A percentile compares a stretch with the other conserved stretches of the same genome.
These are phyloP conservation scores for Kluyveromyces nonfermentans DNA, from an alignment of 805 yeast genomes.

Conservation along the genomic window DNA sequence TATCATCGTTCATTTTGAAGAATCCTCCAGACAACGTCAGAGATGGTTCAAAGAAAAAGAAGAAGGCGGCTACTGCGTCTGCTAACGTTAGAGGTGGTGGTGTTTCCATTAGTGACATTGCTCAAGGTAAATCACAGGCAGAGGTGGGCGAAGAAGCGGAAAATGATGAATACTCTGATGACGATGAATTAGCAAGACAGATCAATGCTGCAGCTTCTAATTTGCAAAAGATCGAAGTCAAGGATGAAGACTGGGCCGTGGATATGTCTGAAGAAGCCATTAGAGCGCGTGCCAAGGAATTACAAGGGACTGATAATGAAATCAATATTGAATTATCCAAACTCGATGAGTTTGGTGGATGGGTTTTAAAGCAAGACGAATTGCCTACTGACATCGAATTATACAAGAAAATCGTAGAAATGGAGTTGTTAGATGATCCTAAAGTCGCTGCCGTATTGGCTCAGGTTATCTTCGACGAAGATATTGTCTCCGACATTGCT, in stretches of 20 bases:
- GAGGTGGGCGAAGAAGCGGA: slow-evolving; percentile 24
- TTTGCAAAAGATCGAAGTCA: slow-evolving; percentile 52
- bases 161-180: slow-evolving; percentile 41
- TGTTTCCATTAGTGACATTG: slow-evolving; percentile 69
- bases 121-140: slow-evolving; percentile 39
- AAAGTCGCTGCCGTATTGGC: slow-evolving; percentile 86
- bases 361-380: slow-evolving; percentile 55
- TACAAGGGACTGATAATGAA: slow-evolving; percentile 51
- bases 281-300: slow-evolving; percentile 78
- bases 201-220: slow-evolving; percentile 78
- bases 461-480: slow-evolving; percentile 75
- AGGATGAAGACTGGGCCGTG: slow-evolving; percentile 95
- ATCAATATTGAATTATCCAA: slow-evolving; percentile 36
- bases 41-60: slow-evolving; percentile 45
- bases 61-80: slow-evolving; percentile 79
- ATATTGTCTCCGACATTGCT: slow-evolving; percentile 61
- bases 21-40: slow-evolving; percentile 69
- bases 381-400: slow-evolving; percentile 83
- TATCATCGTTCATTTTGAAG: slow-evolving; percentile 79
- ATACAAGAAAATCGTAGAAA: slow-evolving; percentile 77
- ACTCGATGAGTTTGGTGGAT: slow-evolving; percentile 78
- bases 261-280: slow-evolving; percentile 96
- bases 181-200: slow-evolving; percentile 66
- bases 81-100: slow-evolving; percentile 88
- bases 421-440: slow-evolving; percentile 61